A percentile compares a stretch with the other conserved stretches of the same genome.
phyloP scores from a whole-genome alignment of 2,329 filamentous ascomycete species.

The Neoascochyta sp. region DNA sequence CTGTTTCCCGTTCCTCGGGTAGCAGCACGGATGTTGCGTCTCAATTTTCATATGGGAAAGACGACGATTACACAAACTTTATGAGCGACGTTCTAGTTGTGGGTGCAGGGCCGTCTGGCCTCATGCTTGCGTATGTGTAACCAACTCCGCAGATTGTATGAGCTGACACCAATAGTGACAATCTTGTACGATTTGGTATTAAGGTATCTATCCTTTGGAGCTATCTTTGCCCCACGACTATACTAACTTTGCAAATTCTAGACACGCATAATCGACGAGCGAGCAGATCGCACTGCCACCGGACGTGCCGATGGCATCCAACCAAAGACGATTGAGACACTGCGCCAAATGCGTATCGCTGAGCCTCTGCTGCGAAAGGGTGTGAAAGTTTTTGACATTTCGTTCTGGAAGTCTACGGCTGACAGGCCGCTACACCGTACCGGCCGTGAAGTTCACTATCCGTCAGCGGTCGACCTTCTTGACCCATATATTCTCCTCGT shows the following conservation, averaged over 20 bases:
- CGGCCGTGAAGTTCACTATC: slow-evolving; percentile 66
- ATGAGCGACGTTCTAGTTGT: slow-evolving; percentile 42
- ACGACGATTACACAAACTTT: slow-evolving; percentile 29
- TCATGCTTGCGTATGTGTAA: slow-evolving; percentile 43
- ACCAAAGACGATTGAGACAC: slow-evolving; percentile 74
- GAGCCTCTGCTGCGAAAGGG: slow-evolving; percentile 64
- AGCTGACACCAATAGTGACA: slow-evolving; percentile 40
- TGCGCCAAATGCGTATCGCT: slow-evolving; percentile 69
- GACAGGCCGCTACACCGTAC: slow-evolving; percentile 54
- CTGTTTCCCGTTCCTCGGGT: slow-evolving; percentile 21
- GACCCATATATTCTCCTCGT: slow-evolving; percentile 55
- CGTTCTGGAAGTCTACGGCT: slow-evolving; percentile 56
- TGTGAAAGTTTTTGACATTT: slow-evolving; percentile 69
- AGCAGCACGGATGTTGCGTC: slow-evolving; percentile 21
- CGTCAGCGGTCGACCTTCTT: slow-evolving; percentile 47
- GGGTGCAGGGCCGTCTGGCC: slow-evolving; percentile 42
- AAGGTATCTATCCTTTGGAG: no score
- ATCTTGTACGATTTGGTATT: slow-evolving; percentile 63
- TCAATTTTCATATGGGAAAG: slow-evolving; percentile 13
- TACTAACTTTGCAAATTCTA: no score
- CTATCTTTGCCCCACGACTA: no score
- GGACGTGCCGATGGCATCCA: slow-evolving; percentile 70
- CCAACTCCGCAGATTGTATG: not conserved
- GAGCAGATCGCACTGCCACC: slow-evolving; percentile 63
- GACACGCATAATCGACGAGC: slow-evolving; percentile 64